Evolutionary conservation across 2,329 filamentous ascomycete species (phyloP), one percentile per base, ranked within the genome.

Genomic region (Pochonia chlamydosporia): DNA sequence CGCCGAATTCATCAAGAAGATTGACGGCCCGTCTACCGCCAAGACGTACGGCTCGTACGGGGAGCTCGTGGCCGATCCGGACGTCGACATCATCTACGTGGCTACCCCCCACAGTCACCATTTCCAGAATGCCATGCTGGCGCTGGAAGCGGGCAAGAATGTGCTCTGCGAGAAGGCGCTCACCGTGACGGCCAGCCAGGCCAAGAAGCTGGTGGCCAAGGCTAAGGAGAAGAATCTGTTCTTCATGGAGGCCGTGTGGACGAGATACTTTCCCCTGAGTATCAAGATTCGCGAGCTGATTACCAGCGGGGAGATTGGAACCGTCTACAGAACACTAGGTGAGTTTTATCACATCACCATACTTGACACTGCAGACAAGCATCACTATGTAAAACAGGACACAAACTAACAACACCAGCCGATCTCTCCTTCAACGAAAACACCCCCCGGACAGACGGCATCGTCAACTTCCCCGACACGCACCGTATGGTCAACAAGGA

Each of bases 21-120:
- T 85, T 31, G 78, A 83, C 49, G 82, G 85, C n/a, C 83, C 86
- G 3, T 69, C 76, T 16, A 74, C 80, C 7, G 84, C 85, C 48
- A 80, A 80, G 57, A 76, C 84, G 9, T 95, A 95, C 62, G 87
- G 85, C 49, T 88, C 84, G 10, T 96, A 96, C 67, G 76, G 83
- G 52, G 87, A 90, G 63, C 78, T 96, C 24, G 89, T 92, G 23
- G 77, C 79, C 43, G 88, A 95, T 63, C 72, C 84, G 6, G 78
- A 88, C 58, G 79, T 95, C 55, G 87, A 95, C 65, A 87, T 95
- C 57, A 70, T 96, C 68, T 96, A 95, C 66, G 81, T 96, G 47
- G 89, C 89, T 21, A 95, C 90, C 4, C 90, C 90, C 14, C 90
- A 95, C 71, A 91, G 87, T 58, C 90, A 95, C 66, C 90, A 96